Conservation (phyloP, 2,329 filamentous ascomycete genomes). For the Colletotrichum sp. region DNA sequence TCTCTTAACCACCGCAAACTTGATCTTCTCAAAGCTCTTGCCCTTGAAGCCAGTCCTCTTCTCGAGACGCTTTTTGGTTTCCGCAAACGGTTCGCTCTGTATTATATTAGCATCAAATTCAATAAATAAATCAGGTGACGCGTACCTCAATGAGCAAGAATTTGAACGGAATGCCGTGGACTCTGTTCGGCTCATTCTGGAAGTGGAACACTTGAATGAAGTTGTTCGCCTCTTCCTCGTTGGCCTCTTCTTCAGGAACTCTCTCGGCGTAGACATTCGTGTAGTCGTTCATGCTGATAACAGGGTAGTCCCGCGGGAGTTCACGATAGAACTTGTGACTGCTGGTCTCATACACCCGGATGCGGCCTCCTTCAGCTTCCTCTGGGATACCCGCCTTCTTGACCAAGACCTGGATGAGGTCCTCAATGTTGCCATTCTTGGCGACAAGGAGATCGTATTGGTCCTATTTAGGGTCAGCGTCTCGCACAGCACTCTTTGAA, state of each 20-base stretch:
- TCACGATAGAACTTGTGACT: slow-evolving; percentile 85
- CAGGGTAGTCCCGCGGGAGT: slow-evolving; percentile 70
- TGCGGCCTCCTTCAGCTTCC: slow-evolving; percentile 70
- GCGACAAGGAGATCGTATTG: slow-evolving; percentile 82
- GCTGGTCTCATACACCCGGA: slow-evolving; percentile 84
- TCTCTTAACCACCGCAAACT: slow-evolving; percentile 83
- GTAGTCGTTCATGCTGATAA: slow-evolving; percentile 88
- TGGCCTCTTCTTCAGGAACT: slow-evolving; percentile 75
- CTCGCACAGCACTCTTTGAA: no score
- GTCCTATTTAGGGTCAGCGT: slow-evolving; percentile 56
- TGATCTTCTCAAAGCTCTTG: slow-evolving; percentile 98
- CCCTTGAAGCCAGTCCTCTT: slow-evolving; percentile 94
- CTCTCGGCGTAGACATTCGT: slow-evolving; percentile 81
- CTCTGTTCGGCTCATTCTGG: slow-evolving; percentile 83
- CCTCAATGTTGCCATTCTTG: slow-evolving; percentile 81
- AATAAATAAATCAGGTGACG: slow-evolving; percentile 1
- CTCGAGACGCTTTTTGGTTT: slow-evolving; percentile 93
- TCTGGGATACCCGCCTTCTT: slow-evolving; percentile 83
- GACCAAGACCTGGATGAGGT: slow-evolving; percentile 76
- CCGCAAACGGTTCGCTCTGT: slow-evolving; percentile 82
- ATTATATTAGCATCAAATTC: not conserved
- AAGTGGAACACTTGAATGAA: slow-evolving; percentile 89
- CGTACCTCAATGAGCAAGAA: slow-evolving; percentile 83
- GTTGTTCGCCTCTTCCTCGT: slow-evolving; percentile 54
- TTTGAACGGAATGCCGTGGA: slow-evolving; percentile 89